Percentiles rank a stretch among this genome's conserved stretches.
These are phyloP conservation scores for Agrocybe praecox DNA, from an alignment of 768 basidiomycete species.

Conservation along the genomic window DNA sequence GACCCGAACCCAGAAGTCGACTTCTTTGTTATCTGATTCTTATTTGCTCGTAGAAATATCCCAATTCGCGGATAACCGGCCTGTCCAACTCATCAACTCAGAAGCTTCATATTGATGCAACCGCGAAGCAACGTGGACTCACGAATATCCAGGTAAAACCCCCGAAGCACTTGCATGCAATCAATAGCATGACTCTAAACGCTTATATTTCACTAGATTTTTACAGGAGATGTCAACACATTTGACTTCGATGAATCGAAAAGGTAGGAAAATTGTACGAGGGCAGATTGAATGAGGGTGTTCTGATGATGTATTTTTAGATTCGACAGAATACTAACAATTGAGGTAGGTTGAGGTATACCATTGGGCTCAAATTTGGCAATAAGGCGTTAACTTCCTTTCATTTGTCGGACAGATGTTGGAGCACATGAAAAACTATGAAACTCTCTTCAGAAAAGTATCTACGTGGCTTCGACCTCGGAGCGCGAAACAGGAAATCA, in stretches of 20 bases:
- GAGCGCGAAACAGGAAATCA: not conserved
- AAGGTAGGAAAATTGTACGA: slow-evolving; percentile 27
- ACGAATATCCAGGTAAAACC: slow-evolving; percentile 52
- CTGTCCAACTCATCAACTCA: slow-evolving; percentile 73
- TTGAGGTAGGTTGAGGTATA: slow-evolving; percentile 45
- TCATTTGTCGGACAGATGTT: slow-evolving; percentile 47
- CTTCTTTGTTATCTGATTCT: not conserved
- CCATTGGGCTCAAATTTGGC: too few species aligned
- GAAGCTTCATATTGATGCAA: slow-evolving; percentile 60
- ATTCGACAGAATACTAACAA: slow-evolving; percentile 72
- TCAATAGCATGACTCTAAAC: not conserved
- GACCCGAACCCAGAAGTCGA: not conserved
- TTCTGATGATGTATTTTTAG: slow-evolving; percentile 29
- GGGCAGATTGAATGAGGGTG: not conserved
- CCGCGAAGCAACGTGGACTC: slow-evolving; percentile 49
- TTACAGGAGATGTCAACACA: slow-evolving; percentile 69
- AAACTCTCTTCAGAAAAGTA: slow-evolving; percentile 59
- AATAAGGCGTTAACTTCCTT: not conserved
- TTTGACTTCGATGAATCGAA: slow-evolving; percentile 55
- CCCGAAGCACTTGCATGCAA: not conserved
- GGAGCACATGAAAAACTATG: slow-evolving; percentile 80
- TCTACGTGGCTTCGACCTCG: slow-evolving; percentile 64
- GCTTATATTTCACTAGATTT: slow-evolving; percentile 46
- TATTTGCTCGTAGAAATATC: slow-evolving; percentile 55
- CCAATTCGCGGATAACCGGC: slow-evolving; percentile 60